Percentiles rank a stretch among this genome's conserved stretches.
Evolutionary conservation across 352 stramenopile species (phyloP).

Genomic region (Pythium insidiosum): DNA sequence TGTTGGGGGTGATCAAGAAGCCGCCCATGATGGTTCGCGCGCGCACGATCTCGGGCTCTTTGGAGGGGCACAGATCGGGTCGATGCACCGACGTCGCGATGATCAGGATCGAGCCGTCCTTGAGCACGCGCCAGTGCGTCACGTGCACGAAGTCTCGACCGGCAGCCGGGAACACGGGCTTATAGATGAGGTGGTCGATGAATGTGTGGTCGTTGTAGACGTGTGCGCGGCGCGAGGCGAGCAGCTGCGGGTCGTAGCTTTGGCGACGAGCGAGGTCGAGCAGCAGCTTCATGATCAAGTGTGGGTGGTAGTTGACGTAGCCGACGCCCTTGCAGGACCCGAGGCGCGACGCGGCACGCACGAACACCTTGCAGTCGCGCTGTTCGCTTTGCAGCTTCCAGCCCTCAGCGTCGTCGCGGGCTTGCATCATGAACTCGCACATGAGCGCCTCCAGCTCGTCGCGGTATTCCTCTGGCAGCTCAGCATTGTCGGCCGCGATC

Average conservation of each 20-base stretch:
- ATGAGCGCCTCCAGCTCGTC: conserved; percentile 44
- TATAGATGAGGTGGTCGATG: conserved; percentile 65
- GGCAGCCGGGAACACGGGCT: conserved; percentile 48
- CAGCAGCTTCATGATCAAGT: conserved; percentile 45
- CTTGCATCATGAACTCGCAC: conserved; percentile 48
- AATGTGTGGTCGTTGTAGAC: conserved; percentile 69
- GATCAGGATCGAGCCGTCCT: conserved; percentile 43
- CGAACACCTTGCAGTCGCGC: conserved; percentile 47
- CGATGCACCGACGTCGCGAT: conserved; percentile 34
- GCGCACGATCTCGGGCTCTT: conserved; percentile 42
- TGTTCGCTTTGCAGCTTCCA: conserved; percentile 60
- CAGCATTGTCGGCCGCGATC: conserved; percentile 21
- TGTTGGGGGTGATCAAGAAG: conserved; percentile 54
- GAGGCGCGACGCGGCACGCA: conserved; percentile 28
- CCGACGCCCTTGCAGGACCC: conserved; percentile 49
- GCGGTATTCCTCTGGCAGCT: conserved; percentile 25
- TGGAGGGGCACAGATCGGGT: conserved; percentile 26
- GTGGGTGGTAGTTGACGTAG: conserved; percentile 42
- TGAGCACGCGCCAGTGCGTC: conserved; percentile 65
- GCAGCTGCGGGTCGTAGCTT: conserved; percentile 47
- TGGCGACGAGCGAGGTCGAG: conserved; percentile 38
- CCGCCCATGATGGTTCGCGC: conserved; percentile 44
- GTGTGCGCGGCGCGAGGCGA: conserved; percentile 33
- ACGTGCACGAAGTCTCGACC: conserved; percentile 56
- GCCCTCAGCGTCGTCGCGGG: conserved; percentile 32